phyloP scores from a whole-genome alignment of 1,284 basidiomycete species.

The Pterulicium gracile region DNA sequence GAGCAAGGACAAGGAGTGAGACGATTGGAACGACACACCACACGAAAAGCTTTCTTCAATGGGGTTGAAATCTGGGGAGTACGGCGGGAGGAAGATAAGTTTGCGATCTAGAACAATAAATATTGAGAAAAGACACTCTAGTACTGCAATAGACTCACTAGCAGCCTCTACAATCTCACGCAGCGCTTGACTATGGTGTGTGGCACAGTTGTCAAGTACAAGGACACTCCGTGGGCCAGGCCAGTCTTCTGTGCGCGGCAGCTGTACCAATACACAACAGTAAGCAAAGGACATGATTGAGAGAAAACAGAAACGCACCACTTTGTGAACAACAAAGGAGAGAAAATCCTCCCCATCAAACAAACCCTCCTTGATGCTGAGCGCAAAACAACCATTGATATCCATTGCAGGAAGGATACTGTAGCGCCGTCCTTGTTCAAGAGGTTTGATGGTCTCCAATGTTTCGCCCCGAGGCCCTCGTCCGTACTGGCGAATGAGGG shows the following conservation, averaged over 20 bases:
- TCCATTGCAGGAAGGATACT: slow-evolving; percentile 17
- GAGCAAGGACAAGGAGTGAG: slow-evolving; percentile 2
- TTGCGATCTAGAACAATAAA: slow-evolving; percentile 10
- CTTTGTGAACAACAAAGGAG: slow-evolving; percentile 5
- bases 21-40: slow-evolving; percentile 5
- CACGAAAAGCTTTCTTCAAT: slow-evolving; percentile 21
- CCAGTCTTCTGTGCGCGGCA: slow-evolving; percentile 17
- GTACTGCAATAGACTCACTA: too few relatives aligned
- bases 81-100: slow-evolving; percentile 19
- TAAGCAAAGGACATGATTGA: slow-evolving; percentile 3
- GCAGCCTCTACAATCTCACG: slow-evolving; percentile 12
- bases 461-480: slow-evolving; percentile 12
- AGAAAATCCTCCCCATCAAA: slow-evolving; percentile 6
- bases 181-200: slow-evolving; percentile 17
- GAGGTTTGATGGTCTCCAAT: slow-evolving; percentile 5
- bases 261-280: slow-evolving; percentile 11
- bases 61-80: slow-evolving; percentile 22
- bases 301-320: slow-evolving; percentile 4
- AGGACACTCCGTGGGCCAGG: slow-evolving; percentile 18
- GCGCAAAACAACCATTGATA: slow-evolving; percentile 17
- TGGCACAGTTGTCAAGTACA: slow-evolving; percentile 19
- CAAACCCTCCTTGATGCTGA: slow-evolving; percentile 16
- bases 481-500: slow-evolving; percentile 16
- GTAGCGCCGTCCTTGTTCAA: slow-evolving; percentile 13
- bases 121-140: slow-evolving; percentile 1